Conservation (phyloP, 495 filamentous ascomycete species). For the Xylaria flabelliformis region DNA sequence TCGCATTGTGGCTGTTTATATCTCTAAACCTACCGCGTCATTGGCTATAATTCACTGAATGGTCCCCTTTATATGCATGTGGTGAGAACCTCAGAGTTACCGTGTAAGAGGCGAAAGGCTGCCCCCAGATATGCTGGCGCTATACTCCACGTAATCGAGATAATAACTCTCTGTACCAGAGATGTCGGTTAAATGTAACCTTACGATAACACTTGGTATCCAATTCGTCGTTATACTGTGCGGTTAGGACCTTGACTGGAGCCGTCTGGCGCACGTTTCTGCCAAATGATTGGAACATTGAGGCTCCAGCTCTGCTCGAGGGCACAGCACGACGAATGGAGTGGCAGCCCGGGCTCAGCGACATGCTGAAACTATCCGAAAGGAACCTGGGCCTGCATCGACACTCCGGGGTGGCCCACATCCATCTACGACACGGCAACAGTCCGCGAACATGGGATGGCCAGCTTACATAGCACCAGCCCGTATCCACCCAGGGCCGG, state of each 20-base stretch:
- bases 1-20: conserved; percentile 21
- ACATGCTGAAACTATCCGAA: conserved; percentile 11
- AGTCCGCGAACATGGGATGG: conserved; percentile 42
- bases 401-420: conserved; percentile 29
- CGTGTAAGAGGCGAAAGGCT: neutral
- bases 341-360: neutral
- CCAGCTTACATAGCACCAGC: conserved; percentile 19
- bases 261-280: neutral
- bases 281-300: conserved; percentile 17
- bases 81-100: conserved; percentile 16
- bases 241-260: conserved; percentile 3
- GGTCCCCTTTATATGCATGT: conserved; percentile 12
- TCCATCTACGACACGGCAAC: conserved; percentile 33
- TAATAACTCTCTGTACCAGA: neutral
- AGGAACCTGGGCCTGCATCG: conserved; percentile 21
- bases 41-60: neutral
- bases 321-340: conserved; percentile 21
- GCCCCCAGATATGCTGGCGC: conserved; percentile 3
- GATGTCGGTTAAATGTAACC: neutral
- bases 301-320: conserved; percentile 8
- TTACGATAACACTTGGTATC: conserved; percentile 5
- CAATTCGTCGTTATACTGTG: neutral
- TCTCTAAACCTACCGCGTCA: neutral
- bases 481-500: conserved; percentile 13
- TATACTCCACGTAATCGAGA: conserved; percentile 10